Evolutionary conservation across 164 flowering plant species (phyloP).

Genomic region (Macadamia tetraphylla): DNA sequence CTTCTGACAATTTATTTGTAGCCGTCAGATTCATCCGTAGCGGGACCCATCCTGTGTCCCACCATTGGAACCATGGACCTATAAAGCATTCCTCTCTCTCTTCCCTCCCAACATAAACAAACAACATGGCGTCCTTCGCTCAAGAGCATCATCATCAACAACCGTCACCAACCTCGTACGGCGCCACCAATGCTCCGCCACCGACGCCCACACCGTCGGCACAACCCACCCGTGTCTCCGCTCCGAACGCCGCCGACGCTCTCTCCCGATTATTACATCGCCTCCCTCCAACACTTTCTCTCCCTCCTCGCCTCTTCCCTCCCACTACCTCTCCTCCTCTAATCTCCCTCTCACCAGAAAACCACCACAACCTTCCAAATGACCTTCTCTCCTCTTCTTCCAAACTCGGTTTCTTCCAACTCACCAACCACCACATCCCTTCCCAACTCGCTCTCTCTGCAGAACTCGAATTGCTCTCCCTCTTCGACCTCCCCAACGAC

Average conservation of each 20-base stretch:
- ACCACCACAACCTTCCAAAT: constrained; percentile 10
- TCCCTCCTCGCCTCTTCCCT: constrained; percentile 41
- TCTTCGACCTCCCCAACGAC: constrained; percentile 41
- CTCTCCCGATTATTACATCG: constrained; percentile 59
- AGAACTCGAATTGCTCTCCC: constrained; percentile 43
- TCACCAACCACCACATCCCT: constrained; percentile 38
- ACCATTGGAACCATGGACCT: too few relatives aligned
- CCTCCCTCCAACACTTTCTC: constrained; percentile 61
- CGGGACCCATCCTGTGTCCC: too few relatives aligned
- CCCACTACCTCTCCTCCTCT: constrained; percentile 27
- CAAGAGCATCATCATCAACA: constrained; percentile 16
- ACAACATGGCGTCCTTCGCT: constrained; percentile 36
- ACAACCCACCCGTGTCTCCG: constrained; percentile 22
- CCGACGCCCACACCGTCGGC: constrained; percentile 87
- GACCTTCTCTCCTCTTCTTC: constrained; percentile 21
- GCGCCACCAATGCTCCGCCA: constrained; percentile 63
- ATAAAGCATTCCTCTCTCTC: too few relatives aligned
- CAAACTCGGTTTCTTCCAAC: constrained; percentile 60
- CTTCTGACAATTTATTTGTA: too few relatives aligned
- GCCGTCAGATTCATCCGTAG: too few relatives aligned
- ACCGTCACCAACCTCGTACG: constrained; percentile 17
- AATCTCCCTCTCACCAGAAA: constrained; percentile 30
- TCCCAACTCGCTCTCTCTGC: constrained; percentile 56
- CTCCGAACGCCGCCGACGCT: constrained; percentile 37
- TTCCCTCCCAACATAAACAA: too few relatives aligned